Percentiles rank a stretch among this genome's conserved stretches.
Conservation (phyloP, 2,329 filamentous ascomycete genomes). For the Colletotrichum sojae region DNA sequence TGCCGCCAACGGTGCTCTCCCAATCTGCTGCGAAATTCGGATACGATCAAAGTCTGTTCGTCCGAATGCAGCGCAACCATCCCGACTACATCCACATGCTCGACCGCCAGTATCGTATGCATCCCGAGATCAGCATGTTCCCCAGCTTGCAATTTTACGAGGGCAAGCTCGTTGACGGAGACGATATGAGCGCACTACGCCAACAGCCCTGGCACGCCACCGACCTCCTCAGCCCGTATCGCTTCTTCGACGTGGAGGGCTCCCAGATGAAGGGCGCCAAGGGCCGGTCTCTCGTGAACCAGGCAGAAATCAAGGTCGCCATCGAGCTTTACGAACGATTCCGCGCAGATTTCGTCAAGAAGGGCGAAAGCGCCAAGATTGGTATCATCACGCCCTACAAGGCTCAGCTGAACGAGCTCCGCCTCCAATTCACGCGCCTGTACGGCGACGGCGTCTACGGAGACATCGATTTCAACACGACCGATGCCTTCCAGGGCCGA, state of each 20-base stretch:
- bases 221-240: conserved; percentile 87
- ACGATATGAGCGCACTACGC: conserved; percentile 83
- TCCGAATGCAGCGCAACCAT: conserved; percentile 96
- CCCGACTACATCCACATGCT: conserved; percentile 91
- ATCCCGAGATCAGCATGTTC: conserved; percentile 94
- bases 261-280: conserved; percentile 84
- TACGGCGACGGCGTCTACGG: conserved; percentile 84
- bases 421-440: conserved; percentile 77
- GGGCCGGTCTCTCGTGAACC: conserved; percentile 92
- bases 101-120: conserved; percentile 99
- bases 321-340: conserved; percentile 88
- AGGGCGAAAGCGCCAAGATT: conserved; percentile 83
- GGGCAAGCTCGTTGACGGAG: conserved; percentile 85
- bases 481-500: conserved; percentile 96
- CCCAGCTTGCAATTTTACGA: conserved; percentile 96
- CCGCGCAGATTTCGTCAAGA: conserved; percentile 74
- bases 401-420: conserved; percentile 87
- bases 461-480: conserved; percentile 96
- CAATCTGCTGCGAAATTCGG: conserved; percentile 92
- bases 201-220: conserved; percentile 88
- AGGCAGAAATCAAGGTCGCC: conserved; percentile 88
- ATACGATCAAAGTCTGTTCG: conserved; percentile 98
- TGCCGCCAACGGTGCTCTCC: conserved; percentile 95
- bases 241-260: conserved; percentile 97
- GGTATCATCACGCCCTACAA: conserved; percentile 99